phyloP scores from a whole-genome alignment of 768 basidiomycete genomes.

The Rhodotorula toruloides region DNA sequence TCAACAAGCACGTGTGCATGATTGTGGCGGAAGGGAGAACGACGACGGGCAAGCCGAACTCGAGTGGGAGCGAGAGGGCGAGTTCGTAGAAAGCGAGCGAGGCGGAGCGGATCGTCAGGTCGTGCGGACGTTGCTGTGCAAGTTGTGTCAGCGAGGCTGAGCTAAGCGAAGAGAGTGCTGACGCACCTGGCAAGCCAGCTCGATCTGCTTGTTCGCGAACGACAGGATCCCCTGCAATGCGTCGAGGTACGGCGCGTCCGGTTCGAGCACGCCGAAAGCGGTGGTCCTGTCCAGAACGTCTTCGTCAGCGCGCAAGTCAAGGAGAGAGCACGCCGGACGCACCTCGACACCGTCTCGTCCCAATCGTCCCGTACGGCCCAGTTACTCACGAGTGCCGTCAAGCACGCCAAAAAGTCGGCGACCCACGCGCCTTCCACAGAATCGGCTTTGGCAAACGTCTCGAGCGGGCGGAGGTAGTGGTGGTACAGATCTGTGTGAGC shows the following conservation, averaged over 20 bases:
- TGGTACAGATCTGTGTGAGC: neutral
- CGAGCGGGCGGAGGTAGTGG: neutral
- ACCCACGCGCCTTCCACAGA: neutral
- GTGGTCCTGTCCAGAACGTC: neutral
- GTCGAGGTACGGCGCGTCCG: neutral
- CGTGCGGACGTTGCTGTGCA: slow-evolving; percentile 1
- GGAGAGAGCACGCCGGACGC: neutral
- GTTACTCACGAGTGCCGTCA: neutral
- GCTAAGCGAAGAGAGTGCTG: neutral
- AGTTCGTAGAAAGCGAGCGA: slow-evolving; percentile 16
- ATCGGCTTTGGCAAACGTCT: neutral
- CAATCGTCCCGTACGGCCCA: slow-evolving; percentile 11
- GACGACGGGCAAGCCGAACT: slow-evolving; percentile 6
- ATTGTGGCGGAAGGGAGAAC: slow-evolving; percentile 7
- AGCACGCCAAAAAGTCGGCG: neutral
- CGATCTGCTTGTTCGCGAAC: slow-evolving; percentile 4
- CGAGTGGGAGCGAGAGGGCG: slow-evolving; percentile 15
- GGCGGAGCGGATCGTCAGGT: slow-evolving; percentile 7
- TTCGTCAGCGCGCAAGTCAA: too few relatives aligned
- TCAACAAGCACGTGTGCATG: slow-evolving; percentile 6
- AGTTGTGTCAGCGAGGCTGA: neutral
- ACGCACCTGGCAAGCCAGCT: neutral
- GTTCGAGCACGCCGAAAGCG: neutral
- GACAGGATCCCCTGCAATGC: slow-evolving; percentile 6
- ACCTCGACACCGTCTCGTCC: neutral